A percentile compares a stretch with the other conserved stretches of the same genome.
Evolutionary conservation across 148 eudicot genomes (phyloP).

Genomic region (Spergularia marina): DNA sequence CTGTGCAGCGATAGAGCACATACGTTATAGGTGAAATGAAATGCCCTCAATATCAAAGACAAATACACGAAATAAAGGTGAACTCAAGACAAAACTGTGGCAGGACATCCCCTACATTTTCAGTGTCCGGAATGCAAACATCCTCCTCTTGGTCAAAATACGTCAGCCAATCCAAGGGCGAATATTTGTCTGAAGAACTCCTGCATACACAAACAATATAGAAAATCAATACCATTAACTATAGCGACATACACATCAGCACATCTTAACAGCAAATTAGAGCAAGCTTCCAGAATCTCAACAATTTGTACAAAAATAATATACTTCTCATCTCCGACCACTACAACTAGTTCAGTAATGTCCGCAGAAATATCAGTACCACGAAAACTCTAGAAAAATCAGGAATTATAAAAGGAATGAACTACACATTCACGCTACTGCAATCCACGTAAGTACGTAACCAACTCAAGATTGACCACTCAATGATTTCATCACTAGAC

Average conservation of each 20-base stretch:
- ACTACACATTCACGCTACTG: too few species aligned
- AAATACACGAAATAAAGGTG: background rate
- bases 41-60: slow-evolving; percentile 1
- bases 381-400: too few species aligned
- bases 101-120: slow-evolving; percentile 46
- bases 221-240: background rate
- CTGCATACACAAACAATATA: slow-evolving; percentile 31
- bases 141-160: slow-evolving; percentile 89
- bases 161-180: slow-evolving; percentile 63
- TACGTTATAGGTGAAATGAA: slow-evolving; percentile 1
- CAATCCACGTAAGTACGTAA: too few species aligned
- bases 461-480: too few species aligned
- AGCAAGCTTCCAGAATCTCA: background rate
- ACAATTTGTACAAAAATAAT: too few species aligned
- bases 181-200: slow-evolving; percentile 56
- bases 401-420: too few species aligned
- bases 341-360: too few species aligned
- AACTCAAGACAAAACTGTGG: background rate
- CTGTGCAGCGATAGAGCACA: slow-evolving; percentile 30
- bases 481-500: too few species aligned
- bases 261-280: background rate
- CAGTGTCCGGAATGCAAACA: slow-evolving; percentile 62
- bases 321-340: too few species aligned
- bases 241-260: background rate
- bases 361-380: too few species aligned